A percentile compares a stretch with the other conserved stretches of the same genome.
Evolutionary conservation across 768 basidiomycete genomes (phyloP).

Genomic region (Ephemerocybe angulata): DNA sequence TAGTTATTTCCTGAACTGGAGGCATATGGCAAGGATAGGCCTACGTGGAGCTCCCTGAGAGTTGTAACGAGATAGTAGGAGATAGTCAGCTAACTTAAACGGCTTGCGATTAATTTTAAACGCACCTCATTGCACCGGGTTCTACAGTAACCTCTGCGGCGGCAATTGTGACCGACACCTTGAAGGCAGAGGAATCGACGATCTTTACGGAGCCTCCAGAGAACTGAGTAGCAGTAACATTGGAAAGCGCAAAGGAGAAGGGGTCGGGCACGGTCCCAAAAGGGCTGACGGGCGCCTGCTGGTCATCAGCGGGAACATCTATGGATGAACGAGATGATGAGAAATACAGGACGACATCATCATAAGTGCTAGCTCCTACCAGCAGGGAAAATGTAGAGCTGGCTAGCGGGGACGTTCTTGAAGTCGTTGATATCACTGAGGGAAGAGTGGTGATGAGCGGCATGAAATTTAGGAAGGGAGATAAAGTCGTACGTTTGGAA

Average conservation of each 20-base stretch:
- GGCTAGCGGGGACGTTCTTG: slow-evolving; percentile 39
- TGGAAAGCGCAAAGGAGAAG: slow-evolving; percentile 46
- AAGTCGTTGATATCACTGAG: slow-evolving; percentile 33
- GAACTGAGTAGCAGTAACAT: slow-evolving; percentile 39
- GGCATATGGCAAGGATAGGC: slow-evolving; percentile 10
- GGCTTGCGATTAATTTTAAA: not conserved
- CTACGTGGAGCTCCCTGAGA: slow-evolving; percentile 52
- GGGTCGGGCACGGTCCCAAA: slow-evolving; percentile 43
- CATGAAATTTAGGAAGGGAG: not conserved
- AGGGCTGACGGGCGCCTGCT: slow-evolving; percentile 33
- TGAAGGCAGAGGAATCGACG: slow-evolving; percentile 51
- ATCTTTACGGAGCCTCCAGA: slow-evolving; percentile 49
- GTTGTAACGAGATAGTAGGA: not conserved
- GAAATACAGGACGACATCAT: not conserved
- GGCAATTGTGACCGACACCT: slow-evolving; percentile 47
- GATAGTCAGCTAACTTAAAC: not conserved
- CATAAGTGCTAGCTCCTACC: slow-evolving; percentile 20
- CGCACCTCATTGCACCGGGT: slow-evolving; percentile 52
- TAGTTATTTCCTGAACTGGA: not conserved
- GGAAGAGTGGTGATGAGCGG: not conserved
- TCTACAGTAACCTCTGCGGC: slow-evolving; percentile 57
- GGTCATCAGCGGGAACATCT: slow-evolving; percentile 23
- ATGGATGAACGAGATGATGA: slow-evolving; percentile 1
- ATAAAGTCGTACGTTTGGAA: slow-evolving; percentile 33
- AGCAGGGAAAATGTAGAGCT: slow-evolving; percentile 53